Evolutionary conservation across 225 moss, liverwort and hornwort species (phyloP), one percentile per base, ranked within the genome.

Genomic region (Thuidium tamariscinum): DNA sequence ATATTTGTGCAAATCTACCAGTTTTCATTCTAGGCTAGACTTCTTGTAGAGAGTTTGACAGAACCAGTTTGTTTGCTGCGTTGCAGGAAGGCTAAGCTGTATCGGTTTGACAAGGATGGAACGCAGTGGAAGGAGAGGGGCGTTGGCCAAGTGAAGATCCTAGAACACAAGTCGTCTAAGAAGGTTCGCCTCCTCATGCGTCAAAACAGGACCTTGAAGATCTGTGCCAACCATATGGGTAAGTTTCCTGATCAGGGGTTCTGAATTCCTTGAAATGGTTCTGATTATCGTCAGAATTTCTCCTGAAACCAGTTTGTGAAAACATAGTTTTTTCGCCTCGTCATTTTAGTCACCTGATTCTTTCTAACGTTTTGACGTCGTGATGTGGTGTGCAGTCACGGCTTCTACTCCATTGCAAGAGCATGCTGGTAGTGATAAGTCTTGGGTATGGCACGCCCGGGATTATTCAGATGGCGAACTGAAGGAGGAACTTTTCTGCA

Each of bases 101-200:
- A 96, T 68, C 95, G 97, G 63, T 96, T 98, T 83, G 97, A 98
- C 80, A 96, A 95, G 88, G 97, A 98, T 11, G 97, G 96, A 51
- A 96, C 90, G 12, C 97, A 96, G 90, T 98, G 97, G 97, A 98
- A 98, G 77, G 97, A 98, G 83, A 92, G 97, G 88, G 97, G 97
- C 27, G 97, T 93, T 46, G 97, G 97, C 51, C 97, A 98, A 89
- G 96, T 96, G 41, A 98, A 95, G 92, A 91, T 98, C 78, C 82
- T 98, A 80, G 94, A 95, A 84, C 97, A 98, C 80, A 98, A 95
- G 88, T 82, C 93, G 22, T 83, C 91, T 18, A 88, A 88, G 67
- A 98, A 95, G 92, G 92, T 96, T 46, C 97, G 97, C 60, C 90
- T 98, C 88, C 96, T 98, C 9, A 98, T 98, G 96, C 96, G 97